A percentile compares a stretch with the other conserved stretches of the same genome.
Evolutionary conservation across 441 rosid genomes (phyloP).

Genomic region (Eutrema salsugineum): DNA sequence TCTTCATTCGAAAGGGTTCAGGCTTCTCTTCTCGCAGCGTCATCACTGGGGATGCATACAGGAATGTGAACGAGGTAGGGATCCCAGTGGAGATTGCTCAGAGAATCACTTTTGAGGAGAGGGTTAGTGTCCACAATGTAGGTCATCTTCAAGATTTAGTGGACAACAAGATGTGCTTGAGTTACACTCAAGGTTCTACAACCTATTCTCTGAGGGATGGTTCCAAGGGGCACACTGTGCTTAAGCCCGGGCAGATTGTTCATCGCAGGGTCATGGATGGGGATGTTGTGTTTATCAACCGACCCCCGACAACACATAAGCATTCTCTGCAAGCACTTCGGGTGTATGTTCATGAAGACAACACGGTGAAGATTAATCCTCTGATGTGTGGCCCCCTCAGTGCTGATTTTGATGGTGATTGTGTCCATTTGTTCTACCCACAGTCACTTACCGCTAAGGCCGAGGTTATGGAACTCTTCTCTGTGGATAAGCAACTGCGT

Average conservation of each 20-base stretch:
- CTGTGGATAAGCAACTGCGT: constrained; percentile 86
- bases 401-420: constrained; percentile 98
- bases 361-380: constrained; percentile 92
- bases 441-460: constrained; percentile 91
- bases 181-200: constrained; percentile 72
- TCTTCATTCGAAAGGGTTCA: constrained; percentile 90
- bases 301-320: constrained; percentile 97
- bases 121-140: constrained; percentile 68
- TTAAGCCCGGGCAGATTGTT: constrained; percentile 83
- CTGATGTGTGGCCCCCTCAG: constrained; percentile 86
- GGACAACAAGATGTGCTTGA: constrained; percentile 70
- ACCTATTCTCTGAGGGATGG: constrained; percentile 89
- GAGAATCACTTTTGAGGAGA: constrained; percentile 89
- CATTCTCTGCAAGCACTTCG: constrained; percentile 93
- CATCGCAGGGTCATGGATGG: constrained; percentile 94
- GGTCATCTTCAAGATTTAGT: constrained; percentile 65
- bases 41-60: constrained; percentile 91
- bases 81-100: constrained; percentile 85
- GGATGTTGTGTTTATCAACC: constrained; percentile 81
- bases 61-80: constrained; percentile 76
- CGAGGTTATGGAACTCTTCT: constrained; percentile 87
- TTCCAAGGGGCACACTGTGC: constrained; percentile 81
- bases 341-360: constrained; percentile 89
- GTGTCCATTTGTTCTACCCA: constrained; percentile 87
- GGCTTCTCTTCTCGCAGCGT: constrained; percentile 98